Percentiles rank a stretch among this genome's conserved stretches.
Evolutionary conservation across 805 yeast species (phyloP).

Genomic region (Torulaspora quercuum): DNA sequence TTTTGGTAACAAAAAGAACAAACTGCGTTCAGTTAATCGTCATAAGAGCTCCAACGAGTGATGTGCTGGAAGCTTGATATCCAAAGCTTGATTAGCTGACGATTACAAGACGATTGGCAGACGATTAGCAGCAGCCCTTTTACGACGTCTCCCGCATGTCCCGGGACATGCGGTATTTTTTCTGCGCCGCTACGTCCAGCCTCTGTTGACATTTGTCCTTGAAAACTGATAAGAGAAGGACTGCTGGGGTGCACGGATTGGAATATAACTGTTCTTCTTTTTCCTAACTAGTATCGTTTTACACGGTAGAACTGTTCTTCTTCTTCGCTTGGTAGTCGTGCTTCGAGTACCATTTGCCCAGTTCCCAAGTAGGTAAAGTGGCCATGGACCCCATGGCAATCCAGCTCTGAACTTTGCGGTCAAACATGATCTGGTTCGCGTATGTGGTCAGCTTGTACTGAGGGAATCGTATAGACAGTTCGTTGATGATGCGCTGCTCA

Average conservation of each 20-base stretch:
- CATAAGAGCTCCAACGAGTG: no score
- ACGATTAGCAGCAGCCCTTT: no score
- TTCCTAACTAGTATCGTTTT: neutral
- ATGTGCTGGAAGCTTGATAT: no score
- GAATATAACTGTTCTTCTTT: no score
- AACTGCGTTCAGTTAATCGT: no score
- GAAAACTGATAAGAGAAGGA: conserved; percentile 5
- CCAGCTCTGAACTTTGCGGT: conserved; percentile 78
- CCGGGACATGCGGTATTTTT: conserved; percentile 1
- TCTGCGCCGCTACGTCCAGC: conserved; percentile 2
- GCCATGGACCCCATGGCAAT: conserved; percentile 58
- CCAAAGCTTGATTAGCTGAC: no score
- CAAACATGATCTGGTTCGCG: conserved; percentile 70
- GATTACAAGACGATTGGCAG: no score
- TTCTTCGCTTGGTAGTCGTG: neutral
- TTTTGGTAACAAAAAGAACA: no score
- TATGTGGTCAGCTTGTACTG: conserved; percentile 83
- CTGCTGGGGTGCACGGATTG: neutral
- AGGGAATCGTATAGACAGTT: conserved; percentile 66
- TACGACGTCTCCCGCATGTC: neutral
- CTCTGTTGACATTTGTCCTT: conserved; percentile 4
- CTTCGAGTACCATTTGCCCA: conserved; percentile 33
- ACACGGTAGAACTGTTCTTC: neutral
- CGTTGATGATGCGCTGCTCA: conserved; percentile 70
- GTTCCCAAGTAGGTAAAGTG: conserved; percentile 32